phyloP scores from a whole-genome alignment of 2,329 filamentous ascomycete species.

The Aureobasidium pullulans region DNA sequence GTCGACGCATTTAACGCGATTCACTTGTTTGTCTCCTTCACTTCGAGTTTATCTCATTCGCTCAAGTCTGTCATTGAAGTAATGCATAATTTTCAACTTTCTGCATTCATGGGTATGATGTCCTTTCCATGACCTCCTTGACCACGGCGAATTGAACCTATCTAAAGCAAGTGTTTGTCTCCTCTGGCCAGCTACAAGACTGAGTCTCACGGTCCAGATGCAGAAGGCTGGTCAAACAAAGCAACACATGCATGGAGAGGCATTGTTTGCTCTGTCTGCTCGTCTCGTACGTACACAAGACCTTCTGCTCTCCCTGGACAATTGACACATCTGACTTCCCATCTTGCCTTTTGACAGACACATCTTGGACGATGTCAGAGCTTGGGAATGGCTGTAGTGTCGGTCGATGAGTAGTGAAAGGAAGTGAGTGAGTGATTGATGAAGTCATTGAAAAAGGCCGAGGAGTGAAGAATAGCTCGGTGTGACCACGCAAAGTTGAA shows the following conservation, averaged over 20 bases:
- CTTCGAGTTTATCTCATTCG: too few species aligned
- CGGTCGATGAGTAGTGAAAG: background rate
- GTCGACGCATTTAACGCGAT: background rate
- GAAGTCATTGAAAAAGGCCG: too few species aligned
- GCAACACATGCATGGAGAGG: background rate
- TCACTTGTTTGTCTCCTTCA: background rate
- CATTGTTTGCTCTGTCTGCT: background rate
- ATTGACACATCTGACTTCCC: background rate
- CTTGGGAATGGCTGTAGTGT: background rate
- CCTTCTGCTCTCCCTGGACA: background rate
- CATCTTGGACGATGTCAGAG: too few species aligned
- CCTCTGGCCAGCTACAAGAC: background rate
- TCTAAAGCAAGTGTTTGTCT: background rate
- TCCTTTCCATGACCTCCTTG: background rate
- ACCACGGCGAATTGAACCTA: background rate
- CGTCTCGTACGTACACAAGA: too few species aligned
- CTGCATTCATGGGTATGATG: background rate
- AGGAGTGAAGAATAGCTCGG: too few species aligned
- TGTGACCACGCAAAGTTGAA: too few species aligned
- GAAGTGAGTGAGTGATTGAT: too few species aligned
- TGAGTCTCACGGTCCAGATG: background rate
- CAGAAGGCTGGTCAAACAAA: background rate
- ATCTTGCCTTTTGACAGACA: background rate
- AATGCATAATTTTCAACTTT: background rate
- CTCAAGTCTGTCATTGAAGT: background rate